phyloP scores from a whole-genome alignment of 305 asterid genomes.

The Fraxinus floribunda region DNA sequence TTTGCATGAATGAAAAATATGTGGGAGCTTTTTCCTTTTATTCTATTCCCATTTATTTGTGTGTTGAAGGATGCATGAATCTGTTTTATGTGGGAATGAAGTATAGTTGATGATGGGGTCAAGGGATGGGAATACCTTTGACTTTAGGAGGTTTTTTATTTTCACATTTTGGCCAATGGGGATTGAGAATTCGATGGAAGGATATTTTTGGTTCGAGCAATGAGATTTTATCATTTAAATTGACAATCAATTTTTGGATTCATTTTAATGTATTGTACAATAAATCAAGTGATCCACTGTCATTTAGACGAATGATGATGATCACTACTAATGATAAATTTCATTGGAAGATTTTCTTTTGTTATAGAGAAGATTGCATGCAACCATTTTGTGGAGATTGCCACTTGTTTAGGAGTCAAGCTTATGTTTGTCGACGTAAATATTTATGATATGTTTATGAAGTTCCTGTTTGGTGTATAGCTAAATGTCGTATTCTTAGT shows the following conservation, averaged over 20 bases:
- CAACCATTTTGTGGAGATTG: neutral
- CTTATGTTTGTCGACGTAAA: neutral
- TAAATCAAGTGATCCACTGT: neutral
- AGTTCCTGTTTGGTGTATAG: neutral
- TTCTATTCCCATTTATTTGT: neutral
- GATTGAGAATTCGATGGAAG: neutral
- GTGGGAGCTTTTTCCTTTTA: neutral
- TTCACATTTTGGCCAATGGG: neutral
- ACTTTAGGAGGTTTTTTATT: neutral
- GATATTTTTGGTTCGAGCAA: neutral
- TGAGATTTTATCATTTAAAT: neutral
- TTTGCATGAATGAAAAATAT: conserved; percentile 16
- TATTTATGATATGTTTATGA: neutral
- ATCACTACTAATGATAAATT: neutral
- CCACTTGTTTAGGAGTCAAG: neutral
- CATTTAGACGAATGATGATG: neutral
- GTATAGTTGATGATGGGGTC: conserved; percentile 26
- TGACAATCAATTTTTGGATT: neutral
- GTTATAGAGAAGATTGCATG: neutral
- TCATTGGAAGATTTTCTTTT: neutral
- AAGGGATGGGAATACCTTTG: neutral
- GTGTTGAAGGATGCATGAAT: neutral
- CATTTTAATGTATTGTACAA: neutral
- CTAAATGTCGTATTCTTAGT: no score
- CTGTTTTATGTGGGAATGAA: neutral